Base-by-base conservation (phyloP, 345 rosid genomes). In the Syzygium jambos region DNA sequence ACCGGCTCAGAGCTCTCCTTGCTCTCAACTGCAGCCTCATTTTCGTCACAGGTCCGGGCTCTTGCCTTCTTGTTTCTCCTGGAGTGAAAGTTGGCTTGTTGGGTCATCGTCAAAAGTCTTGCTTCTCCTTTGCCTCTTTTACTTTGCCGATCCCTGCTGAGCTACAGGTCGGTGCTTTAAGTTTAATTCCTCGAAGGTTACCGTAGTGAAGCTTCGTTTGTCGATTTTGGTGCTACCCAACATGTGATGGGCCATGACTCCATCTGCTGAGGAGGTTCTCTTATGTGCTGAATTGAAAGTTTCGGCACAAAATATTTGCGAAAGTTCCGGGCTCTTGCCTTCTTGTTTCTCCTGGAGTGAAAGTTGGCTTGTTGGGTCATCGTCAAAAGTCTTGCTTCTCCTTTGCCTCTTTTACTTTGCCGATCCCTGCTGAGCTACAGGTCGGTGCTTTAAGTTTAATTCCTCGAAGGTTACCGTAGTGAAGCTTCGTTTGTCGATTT, bases 1-100 rank as follows among this genome's bases (percentile, higher is more conserved):
- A 96, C 89, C 99, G 98, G 1, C 92, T 98, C 78, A 89, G 99
- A 88, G 97, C 99, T 93, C 97, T 98, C 87, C 92, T 98, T 80
- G 95, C 99, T 87, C 91, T 98, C 89, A 98, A 98, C 84, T 98
- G 99, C 89, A 87, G 92, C 91, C 90, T 96, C 88, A 92, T 95
- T 80, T 91, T 96, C 78, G 99, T 95, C 68, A 87, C 98, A 53
- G 98, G 98, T 96, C 86, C 49, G 51, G 53, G 38, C 63, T 16
- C 27, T 51, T 7, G 53, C 49, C 41, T 25, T 41, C 38, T 80
- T 38, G 49, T 73, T 73, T 1, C 63, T 57, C 13, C 12, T 23
- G 13, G 10, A 57, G n/a, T 57, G 63, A 57, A 57, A 57, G n/a
- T 57, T 57, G n/a, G 25, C 63, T 57, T 57, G 63, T 57, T 41